Base-by-base conservation (phyloP, 139 green algal species). In the Coelastrella sp. region DNA sequence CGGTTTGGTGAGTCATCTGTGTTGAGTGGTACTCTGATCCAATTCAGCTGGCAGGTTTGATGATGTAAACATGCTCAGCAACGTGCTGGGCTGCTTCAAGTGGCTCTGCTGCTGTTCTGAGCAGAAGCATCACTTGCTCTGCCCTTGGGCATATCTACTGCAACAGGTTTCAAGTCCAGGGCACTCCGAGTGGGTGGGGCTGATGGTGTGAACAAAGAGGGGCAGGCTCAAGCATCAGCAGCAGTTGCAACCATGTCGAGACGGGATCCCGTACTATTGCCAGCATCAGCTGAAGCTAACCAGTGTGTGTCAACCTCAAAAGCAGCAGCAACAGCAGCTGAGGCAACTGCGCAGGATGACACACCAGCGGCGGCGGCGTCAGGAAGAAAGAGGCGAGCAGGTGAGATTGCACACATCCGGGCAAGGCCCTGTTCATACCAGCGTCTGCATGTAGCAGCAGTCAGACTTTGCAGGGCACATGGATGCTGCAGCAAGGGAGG, bases 1-100 rank as follows among this genome's bases (percentile, higher is more conserved):
- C 79, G 79, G 17, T 85, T 85, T 45, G 79, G 79, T 85, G 19
- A 51, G 79, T 23, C 59, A 67, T 67, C n/a, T n/a, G n/a, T n/a
- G n/a, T n/a, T n/a, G n/a, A n/a, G n/a, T n/a, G n/a, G n/a, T n/a
- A n/a, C n/a, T n/a, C n/a, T n/a, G n/a, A n/a, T n/a, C n/a, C n/a
- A n/a, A n/a, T n/a, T n/a, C n/a, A n/a, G n/a, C n/a, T n/a, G n/a
- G n/a, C n/a, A n/a, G n/a, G n/a, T n/a, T n/a, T n/a, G n/a, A n/a
- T n/a, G n/a, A n/a, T n/a, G n/a, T n/a, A n/a, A n/a, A n/a, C n/a
- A n/a, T n/a, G n/a, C n/a, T n/a, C n/a, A n/a, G n/a, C n/a, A n/a
- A n/a, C n/a, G n/a, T n/a, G n/a, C n/a, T n/a, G n/a, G n/a, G n/a
- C n/a, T n/a, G n/a, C n/a, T n/a, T n/a, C n/a, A 1, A 71, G 62